Conservation (phyloP, 2,329 filamentous ascomycete genomes). For the Cladosporium halotolerans region DNA sequence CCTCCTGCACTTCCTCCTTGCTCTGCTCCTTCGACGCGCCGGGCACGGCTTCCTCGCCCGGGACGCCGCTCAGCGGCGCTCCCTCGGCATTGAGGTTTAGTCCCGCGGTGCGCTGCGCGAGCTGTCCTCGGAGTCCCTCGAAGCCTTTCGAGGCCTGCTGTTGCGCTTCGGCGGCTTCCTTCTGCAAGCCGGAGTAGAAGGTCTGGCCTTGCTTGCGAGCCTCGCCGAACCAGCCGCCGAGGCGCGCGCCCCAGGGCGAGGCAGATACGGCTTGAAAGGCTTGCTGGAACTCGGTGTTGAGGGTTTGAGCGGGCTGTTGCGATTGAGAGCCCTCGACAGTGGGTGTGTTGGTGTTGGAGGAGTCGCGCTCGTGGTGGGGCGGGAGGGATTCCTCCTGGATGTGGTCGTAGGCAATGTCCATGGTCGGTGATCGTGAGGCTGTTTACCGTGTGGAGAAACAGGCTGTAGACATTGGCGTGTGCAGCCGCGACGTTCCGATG, state of each 20-base stretch:
- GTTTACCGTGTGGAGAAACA: background rate
- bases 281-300: slow-evolving; percentile 87
- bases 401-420: slow-evolving; percentile 98
- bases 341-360: slow-evolving; percentile 24
- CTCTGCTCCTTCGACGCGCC: slow-evolving; percentile 4
- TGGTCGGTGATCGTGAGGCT: slow-evolving; percentile 33
- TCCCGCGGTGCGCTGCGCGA: slow-evolving; percentile 24
- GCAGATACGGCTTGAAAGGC: slow-evolving; percentile 89
- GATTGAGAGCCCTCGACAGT: slow-evolving; percentile 11
- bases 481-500: background rate
- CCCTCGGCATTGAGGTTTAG: slow-evolving; percentile 20
- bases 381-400: slow-evolving; percentile 75
- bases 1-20: slow-evolving; percentile 16
- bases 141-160: slow-evolving; percentile 73
- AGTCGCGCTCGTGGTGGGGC: slow-evolving; percentile 44
- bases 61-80: background rate
- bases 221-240: slow-evolving; percentile 82
- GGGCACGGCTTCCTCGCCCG: slow-evolving; percentile 24
- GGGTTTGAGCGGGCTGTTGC: slow-evolving; percentile 36
- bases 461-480: background rate
- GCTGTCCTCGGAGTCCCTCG: slow-evolving; percentile 53
- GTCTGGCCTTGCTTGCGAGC: slow-evolving; percentile 90
- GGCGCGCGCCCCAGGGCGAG: slow-evolving; percentile 81
- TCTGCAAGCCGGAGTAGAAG: slow-evolving; percentile 74
- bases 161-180: slow-evolving; percentile 69